Evolutionary conservation across 306 rosid genomes (phyloP), one percentile per base, ranked within the genome.

Genomic region (Potentilla sterilis): DNA sequence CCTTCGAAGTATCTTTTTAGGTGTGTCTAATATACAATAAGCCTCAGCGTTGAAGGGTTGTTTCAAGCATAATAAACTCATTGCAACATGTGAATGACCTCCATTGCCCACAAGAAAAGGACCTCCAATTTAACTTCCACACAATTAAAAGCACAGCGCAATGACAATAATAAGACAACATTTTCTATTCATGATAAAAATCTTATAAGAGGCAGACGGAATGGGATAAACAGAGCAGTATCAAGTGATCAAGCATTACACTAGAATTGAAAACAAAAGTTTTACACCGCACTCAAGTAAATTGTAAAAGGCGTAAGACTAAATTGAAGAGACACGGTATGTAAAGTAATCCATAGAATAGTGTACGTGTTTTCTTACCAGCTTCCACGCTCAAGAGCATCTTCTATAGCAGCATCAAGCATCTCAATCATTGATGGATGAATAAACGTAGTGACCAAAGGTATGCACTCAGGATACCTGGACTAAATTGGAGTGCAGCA

Each of bases 391-490:
- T 96, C 99, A 18, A 96, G 73, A 74, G 96, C 87, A 87, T 96
- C 99, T 83, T 96, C 98, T 24, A 82, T 79, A 48, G 98, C 85
- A 86, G 96, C 86, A 90, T 96, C 99, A 83, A 96, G 82, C 96
- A 96, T 96, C 75, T 96, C 99, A 62, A 92, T 82, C 84, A 96
- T 79, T 35, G 98, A 96, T 18, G 93, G 96, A 79, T 92, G 99
- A 73, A 88, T 93, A 84, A 92, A 92, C 49, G 89, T 86, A 70
- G 96, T 87, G 77, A 84, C 89, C 63, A 96, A 84, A 78, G 97
- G 93, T 70, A 86, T 88, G 67, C 99, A 97, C 79, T 96, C 97
- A 49, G 96, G 96, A 88, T 96, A 92, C 83, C 97, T 96, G 91
- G 96, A 92, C 99, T 96, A 90, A 86, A 96, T 83, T 96, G 84